Percentiles rank a stretch among this genome's conserved stretches.
Evolutionary conservation across 2,329 filamentous ascomycete genomes (phyloP).

Genomic region (Emergomyces pasteurianus): DNA sequence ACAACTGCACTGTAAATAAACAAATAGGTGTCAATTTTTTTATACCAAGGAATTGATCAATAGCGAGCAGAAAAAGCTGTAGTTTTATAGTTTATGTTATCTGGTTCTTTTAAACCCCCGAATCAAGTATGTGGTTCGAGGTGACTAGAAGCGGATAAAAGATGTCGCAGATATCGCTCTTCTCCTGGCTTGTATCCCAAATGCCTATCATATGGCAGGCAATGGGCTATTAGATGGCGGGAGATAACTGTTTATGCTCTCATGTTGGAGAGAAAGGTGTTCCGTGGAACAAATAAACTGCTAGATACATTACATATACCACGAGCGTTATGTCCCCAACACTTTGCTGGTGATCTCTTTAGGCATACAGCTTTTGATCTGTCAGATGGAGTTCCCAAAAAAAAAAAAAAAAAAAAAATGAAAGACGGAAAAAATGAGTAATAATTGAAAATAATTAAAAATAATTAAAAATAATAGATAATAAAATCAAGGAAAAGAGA

Average conservation of each 20-base stretch:
- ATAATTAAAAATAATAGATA: background rate
- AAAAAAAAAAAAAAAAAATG: background rate
- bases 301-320: constrained; percentile 1
- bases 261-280: background rate
- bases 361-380: constrained; percentile 51
- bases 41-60: background rate
- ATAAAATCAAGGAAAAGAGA: too few relatives aligned
- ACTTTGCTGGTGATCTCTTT: constrained; percentile 51
- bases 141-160: background rate
- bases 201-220: constrained; percentile 38
- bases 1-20: background rate
- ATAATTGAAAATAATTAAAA: too few relatives aligned
- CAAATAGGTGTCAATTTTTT: background rate
- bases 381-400: constrained; percentile 13
- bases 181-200: constrained; percentile 63
- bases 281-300: background rate
- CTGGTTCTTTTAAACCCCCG: background rate
- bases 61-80: background rate
- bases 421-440: too few relatives aligned
- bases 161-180: constrained; percentile 33
- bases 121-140: background rate
- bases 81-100: background rate
- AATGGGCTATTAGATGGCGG: constrained; percentile 60
- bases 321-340: constrained; percentile 31
- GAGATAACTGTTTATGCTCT: constrained; percentile 31